Conservation (phyloP, 352 stramenopile genomes). For the Phytophthora hibernalis region DNA sequence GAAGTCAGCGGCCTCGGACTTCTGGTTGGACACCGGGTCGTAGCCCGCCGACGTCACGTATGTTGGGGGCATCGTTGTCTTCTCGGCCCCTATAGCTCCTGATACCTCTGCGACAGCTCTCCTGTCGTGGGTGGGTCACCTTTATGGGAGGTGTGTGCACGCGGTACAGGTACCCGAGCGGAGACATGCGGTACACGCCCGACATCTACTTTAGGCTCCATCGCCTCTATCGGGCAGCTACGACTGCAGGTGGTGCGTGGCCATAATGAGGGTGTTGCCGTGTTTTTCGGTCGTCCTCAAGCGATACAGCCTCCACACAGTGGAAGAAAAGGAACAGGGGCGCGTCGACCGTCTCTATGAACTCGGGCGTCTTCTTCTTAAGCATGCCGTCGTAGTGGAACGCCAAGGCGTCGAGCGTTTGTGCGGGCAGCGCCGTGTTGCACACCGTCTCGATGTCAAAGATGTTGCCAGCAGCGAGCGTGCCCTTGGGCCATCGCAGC, state of each 20-base stretch:
- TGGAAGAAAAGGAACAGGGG: constrained; percentile 34
- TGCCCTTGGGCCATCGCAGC: constrained; percentile 29
- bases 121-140: constrained; percentile 25
- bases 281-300: constrained; percentile 31
- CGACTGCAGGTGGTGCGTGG: constrained; percentile 24
- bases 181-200: constrained; percentile 19
- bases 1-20: constrained; percentile 29
- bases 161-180: constrained; percentile 5
- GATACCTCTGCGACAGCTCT: constrained; percentile 18
- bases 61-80: constrained; percentile 36
- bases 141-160: constrained; percentile 26
- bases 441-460: constrained; percentile 30
- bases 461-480: constrained; percentile 25
- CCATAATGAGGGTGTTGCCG: constrained; percentile 33
- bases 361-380: constrained; percentile 34
- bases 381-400: constrained; percentile 36
- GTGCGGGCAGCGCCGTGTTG: constrained; percentile 16
- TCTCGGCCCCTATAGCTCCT: constrained; percentile 31
- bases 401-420: constrained; percentile 29
- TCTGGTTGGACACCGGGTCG: constrained; percentile 20
- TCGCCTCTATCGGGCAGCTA: constrained; percentile 15
- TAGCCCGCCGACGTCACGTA: constrained; percentile 31
- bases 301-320: constrained; percentile 20
- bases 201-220: constrained; percentile 34
- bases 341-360: constrained; percentile 23